Evolutionary conservation across 140 eudicot species (phyloP).

Genomic region (Senecio squalidus): DNA sequence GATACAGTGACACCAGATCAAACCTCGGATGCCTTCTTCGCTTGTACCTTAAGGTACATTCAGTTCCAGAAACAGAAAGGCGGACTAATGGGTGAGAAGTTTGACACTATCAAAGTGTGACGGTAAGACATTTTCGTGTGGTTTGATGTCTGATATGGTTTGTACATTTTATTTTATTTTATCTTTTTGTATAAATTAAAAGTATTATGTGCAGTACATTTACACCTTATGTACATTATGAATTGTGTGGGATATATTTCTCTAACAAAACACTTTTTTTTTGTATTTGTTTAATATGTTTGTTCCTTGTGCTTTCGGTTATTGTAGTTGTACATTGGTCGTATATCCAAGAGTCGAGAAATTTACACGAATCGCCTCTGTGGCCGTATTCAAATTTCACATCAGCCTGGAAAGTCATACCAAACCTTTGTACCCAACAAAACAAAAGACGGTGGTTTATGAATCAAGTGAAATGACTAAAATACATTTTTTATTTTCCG

Average conservation of each 20-base stretch:
- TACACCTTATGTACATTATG: background rate
- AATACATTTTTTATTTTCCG: too few species aligned
- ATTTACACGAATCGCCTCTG: too few species aligned
- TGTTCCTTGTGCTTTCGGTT: too few species aligned
- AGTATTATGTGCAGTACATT: background rate
- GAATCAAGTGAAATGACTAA: too few species aligned
- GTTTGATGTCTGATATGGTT: constrained; percentile 13
- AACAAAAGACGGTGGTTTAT: too few species aligned
- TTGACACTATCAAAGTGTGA: constrained; percentile 60
- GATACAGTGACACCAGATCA: constrained; percentile 56
- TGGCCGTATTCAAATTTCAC: too few species aligned
- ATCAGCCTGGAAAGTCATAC: too few species aligned
- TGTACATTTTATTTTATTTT: constrained; percentile 14
- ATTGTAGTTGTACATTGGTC: too few species aligned
- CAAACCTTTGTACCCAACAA: too few species aligned
- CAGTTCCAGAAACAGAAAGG: constrained; percentile 97
- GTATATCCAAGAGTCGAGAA: too few species aligned
- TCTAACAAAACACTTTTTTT: too few species aligned
- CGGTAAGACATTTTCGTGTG: constrained; percentile 14
- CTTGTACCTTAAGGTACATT: constrained; percentile 83
- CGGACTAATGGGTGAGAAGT: constrained; percentile 91
- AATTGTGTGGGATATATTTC: background rate
- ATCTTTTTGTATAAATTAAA: background rate
- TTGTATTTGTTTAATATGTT: too few species aligned
- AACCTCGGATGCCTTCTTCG: constrained; percentile 77